Percentiles rank a stretch among this genome's conserved stretches.
Conservation (phyloP, 2,329 filamentous ascomycete species). For the Ophiostoma sp. region DNA sequence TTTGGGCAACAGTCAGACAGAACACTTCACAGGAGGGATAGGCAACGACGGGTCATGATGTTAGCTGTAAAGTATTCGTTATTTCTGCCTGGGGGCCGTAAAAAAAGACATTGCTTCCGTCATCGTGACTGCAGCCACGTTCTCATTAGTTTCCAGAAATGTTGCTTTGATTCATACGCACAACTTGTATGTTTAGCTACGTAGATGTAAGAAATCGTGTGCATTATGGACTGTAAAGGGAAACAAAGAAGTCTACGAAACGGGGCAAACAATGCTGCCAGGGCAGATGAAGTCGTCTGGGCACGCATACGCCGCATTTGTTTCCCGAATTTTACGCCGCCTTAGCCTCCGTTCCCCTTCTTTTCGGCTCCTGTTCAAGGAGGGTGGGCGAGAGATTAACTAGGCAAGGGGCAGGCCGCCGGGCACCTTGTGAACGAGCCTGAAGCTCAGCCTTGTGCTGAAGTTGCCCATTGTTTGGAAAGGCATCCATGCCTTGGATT, state of each 20-base stretch:
- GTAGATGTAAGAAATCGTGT: neutral
- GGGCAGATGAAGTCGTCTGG: neutral
- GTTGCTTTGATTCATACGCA: neutral
- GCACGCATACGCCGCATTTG: neutral
- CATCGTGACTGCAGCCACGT: neutral
- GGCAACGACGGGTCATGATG: neutral
- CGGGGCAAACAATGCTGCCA: neutral
- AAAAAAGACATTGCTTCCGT: neutral
- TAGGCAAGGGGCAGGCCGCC: neutral
- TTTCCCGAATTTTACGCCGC: neutral
- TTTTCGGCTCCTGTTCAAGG: neutral
- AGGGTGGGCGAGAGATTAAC: neutral
- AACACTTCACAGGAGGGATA: neutral
- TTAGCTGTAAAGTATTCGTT: neutral
- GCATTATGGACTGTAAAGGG: neutral
- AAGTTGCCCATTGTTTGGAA: too few species aligned
- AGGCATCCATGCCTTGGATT: neutral
- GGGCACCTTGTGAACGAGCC: neutral
- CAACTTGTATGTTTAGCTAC: neutral
- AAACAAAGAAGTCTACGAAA: neutral
- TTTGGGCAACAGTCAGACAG: neutral
- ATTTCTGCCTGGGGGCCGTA: neutral
- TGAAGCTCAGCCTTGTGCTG: conserved; percentile 2
- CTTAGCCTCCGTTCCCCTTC: neutral
- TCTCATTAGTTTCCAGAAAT: neutral